These are phyloP conservation scores for Alternaria sp. DNA, from an alignment of 2,329 filamentous ascomycete genomes.

Conservation along the genomic window DNA sequence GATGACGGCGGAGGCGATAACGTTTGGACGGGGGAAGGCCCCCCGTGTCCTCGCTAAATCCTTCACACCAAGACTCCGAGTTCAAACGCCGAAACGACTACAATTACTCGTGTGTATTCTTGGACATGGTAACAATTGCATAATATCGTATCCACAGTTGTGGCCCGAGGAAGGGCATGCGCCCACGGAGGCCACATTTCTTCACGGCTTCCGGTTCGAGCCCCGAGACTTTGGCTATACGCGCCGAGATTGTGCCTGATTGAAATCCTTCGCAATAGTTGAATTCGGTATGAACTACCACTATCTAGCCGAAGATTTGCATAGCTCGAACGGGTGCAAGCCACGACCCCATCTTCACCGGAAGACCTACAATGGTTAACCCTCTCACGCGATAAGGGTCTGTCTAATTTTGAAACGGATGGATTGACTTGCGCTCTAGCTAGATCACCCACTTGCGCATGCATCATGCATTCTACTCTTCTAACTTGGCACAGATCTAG, in stretches of 20 bases:
- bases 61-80: slow-evolving; percentile 6
- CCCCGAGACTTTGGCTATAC: background rate
- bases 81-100: background rate
- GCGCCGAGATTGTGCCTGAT: slow-evolving; percentile 1
- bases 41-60: slow-evolving; percentile 4
- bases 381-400: background rate
- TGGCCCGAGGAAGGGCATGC: background rate
- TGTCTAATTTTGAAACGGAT: background rate
- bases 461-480: background rate
- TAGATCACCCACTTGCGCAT: background rate
- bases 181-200: background rate
- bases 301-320: background rate
- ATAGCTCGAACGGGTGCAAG: background rate
- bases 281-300: background rate
- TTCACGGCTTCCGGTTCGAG: background rate
- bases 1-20: slow-evolving; percentile 10
- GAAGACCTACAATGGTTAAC: background rate
- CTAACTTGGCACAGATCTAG: background rate
- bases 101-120: background rate
- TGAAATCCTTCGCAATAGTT: background rate
- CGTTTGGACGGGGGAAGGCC: slow-evolving; percentile 4
- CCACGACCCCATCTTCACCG: slow-evolving; percentile 7
- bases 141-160: background rate
- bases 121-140: background rate
- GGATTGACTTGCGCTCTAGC: background rate